Percentiles rank a stretch among this genome's conserved stretches.
Conservation (phyloP, 169 alveolate genomes). For the Miamiensis avidus region DNA sequence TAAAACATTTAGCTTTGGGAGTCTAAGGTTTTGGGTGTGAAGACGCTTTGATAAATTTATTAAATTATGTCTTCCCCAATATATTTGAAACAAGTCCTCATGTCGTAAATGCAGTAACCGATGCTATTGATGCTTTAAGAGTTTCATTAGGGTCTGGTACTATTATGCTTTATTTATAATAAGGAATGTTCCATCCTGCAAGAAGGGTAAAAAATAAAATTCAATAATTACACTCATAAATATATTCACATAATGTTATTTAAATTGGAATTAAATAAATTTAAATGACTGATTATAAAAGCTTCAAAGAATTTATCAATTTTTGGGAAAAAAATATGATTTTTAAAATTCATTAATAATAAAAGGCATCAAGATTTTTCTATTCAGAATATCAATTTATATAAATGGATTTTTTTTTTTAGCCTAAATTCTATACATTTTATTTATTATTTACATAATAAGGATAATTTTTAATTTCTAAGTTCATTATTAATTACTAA, state of each 20-base stretch:
- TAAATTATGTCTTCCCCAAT: constrained; percentile 99
- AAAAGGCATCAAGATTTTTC: no score
- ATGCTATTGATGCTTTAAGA: constrained; percentile 98
- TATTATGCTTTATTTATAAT: constrained; percentile 93
- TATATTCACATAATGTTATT: neutral
- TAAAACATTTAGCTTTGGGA: constrained; percentile 98
- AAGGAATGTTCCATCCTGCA: constrained; percentile 99
- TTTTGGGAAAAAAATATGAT: no score
- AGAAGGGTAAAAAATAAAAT: constrained; percentile 88
- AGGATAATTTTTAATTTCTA: neutral
- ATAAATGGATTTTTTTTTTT: constrained; percentile 6
- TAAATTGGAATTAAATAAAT: no score
- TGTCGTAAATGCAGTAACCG: constrained; percentile 96
- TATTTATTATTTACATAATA: no score
- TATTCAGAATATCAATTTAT: no score
- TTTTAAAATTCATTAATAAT: no score
- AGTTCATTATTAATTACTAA: neutral
- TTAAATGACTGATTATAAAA: neutral
- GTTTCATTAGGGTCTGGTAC: constrained; percentile 98
- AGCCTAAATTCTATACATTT: neutral
- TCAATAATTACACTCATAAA: neutral
- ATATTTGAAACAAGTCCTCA: constrained; percentile 99
- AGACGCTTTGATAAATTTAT: constrained; percentile 96
- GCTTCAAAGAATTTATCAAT: neutral
- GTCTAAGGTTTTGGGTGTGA: constrained; percentile 93